Conservation (phyloP, 352 stramenopile genomes). For the Globisporangium irregulare region DNA sequence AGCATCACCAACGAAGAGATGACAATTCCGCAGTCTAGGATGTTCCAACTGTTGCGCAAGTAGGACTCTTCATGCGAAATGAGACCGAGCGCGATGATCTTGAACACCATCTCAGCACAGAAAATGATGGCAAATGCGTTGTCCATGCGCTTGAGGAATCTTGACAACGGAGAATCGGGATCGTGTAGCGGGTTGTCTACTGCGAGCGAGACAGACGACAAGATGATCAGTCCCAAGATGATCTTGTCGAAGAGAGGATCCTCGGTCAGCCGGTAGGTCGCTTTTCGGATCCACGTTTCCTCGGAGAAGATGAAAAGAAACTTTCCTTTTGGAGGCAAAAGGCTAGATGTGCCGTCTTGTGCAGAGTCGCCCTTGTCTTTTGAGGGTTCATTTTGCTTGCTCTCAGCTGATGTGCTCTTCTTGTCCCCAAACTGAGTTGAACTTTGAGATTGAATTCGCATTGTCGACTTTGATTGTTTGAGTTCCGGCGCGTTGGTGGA, state of each 20-base stretch:
- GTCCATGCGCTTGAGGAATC: conserved; percentile 62
- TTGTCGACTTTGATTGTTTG: background rate
- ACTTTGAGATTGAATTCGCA: background rate
- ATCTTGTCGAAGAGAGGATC: conserved; percentile 79
- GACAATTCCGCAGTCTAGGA: conserved; percentile 89
- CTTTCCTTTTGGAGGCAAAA: conserved; percentile 19
- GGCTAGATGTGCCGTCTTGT: conserved; percentile 12
- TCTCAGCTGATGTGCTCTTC: background rate
- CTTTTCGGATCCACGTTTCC: conserved; percentile 34
- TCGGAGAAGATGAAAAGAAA: conserved; percentile 53
- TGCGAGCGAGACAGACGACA: conserved; percentile 82
- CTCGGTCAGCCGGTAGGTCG: conserved; percentile 45
- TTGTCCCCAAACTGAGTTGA: background rate
- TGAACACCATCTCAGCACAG: conserved; percentile 85
- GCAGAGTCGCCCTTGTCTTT: background rate
- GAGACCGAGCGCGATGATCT: conserved; percentile 86
- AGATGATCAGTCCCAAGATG: conserved; percentile 78
- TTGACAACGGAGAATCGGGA: conserved; percentile 35
- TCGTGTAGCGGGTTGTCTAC: conserved; percentile 84
- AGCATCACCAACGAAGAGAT: conserved; percentile 76
- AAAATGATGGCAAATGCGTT: conserved; percentile 82
- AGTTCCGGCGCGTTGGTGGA: background rate
- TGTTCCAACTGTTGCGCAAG: conserved; percentile 84
- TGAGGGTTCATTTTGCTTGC: background rate
- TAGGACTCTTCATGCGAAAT: conserved; percentile 71